A percentile compares a stretch with the other conserved stretches of the same genome.
phyloP scores from a whole-genome alignment of 805 yeast genomes.

The Candida xyloterini region DNA sequence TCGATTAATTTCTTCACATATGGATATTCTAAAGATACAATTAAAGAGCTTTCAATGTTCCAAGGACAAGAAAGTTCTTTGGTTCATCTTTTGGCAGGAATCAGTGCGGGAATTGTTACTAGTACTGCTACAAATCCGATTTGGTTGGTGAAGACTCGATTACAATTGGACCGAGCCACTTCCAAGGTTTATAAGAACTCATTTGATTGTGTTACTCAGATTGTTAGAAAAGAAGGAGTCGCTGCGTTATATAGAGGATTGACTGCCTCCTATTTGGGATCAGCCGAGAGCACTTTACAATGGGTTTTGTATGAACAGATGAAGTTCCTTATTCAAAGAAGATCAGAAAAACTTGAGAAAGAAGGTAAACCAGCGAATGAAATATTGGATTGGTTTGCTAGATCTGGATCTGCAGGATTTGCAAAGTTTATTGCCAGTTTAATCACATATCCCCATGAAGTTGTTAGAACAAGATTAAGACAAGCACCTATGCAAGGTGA shows the following conservation, averaged over 20 bases:
- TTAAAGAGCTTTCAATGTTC: conserved; percentile 59
- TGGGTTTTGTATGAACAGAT: conserved; percentile 97
- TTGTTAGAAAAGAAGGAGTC: conserved; percentile 74
- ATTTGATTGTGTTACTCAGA: conserved; percentile 74
- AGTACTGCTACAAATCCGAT: conserved; percentile 97
- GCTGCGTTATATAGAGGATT: conserved; percentile 83
- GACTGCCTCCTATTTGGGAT: conserved; percentile 91
- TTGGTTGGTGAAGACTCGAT: conserved; percentile 93
- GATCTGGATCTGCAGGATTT: conserved; percentile 96
- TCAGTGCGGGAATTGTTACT: conserved; percentile 89
- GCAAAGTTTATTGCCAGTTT: conserved; percentile 93
- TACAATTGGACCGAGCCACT: conserved; percentile 79
- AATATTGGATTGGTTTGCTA: conserved; percentile 85
- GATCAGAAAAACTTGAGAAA: conserved; percentile 38
- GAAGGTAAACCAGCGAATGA: conserved; percentile 49
- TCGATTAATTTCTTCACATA: conserved; percentile 95
- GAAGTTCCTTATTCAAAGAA: conserved; percentile 62
- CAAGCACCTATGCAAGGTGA: conserved; percentile 87
- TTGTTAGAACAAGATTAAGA: conserved; percentile 89
- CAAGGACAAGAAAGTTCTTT: conserved; percentile 76
- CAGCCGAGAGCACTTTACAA: conserved; percentile 87
- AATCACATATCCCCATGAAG: conserved; percentile 96
- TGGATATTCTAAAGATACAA: conserved; percentile 82
- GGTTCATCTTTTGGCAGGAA: conserved; percentile 83
- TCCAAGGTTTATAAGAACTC: conserved; percentile 72